These are phyloP conservation scores for Calocera cornea DNA, from an alignment of 768 basidiomycete species.

Conservation along the genomic window DNA sequence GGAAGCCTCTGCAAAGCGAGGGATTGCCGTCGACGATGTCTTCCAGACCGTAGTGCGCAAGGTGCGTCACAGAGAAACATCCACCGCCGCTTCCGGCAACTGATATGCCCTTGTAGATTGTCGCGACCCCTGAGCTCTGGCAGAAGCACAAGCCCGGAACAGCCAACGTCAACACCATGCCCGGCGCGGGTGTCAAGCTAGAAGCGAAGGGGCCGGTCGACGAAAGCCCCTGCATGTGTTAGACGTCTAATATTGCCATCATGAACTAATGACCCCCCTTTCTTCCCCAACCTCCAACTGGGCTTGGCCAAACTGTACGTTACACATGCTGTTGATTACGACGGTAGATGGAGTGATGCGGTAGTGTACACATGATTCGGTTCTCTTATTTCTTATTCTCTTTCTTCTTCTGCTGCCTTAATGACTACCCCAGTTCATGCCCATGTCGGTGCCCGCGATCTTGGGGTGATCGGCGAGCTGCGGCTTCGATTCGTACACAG, in stretches of 20 bases:
- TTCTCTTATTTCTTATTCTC: no score
- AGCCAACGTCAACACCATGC: background rate
- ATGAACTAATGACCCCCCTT: no score
- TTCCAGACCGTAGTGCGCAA: constrained; percentile 64
- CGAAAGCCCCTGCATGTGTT: background rate
- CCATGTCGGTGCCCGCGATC: constrained; percentile 55
- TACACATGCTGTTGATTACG: background rate
- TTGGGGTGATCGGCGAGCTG: constrained; percentile 80
- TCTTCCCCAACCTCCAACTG: no score
- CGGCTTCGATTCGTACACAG: constrained; percentile 78
- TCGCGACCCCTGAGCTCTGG: constrained; percentile 78
- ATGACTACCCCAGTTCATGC: constrained; percentile 1
- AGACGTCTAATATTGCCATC: background rate
- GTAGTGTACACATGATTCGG: no score
- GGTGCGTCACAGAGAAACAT: constrained; percentile 39
- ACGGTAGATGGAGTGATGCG: no score
- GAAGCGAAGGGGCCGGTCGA: background rate
- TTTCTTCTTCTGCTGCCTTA: background rate
- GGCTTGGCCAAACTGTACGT: background rate
- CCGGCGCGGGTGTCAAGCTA: background rate
- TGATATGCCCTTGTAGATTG: constrained; percentile 22
- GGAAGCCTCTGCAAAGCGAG: constrained; percentile 88
- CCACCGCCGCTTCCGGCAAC: no score
- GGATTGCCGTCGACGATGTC: constrained; percentile 64
- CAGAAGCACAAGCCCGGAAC: constrained; percentile 9